phyloP scores from a whole-genome alignment of 306 rosid genomes.

The Astragalus membranaceus region DNA sequence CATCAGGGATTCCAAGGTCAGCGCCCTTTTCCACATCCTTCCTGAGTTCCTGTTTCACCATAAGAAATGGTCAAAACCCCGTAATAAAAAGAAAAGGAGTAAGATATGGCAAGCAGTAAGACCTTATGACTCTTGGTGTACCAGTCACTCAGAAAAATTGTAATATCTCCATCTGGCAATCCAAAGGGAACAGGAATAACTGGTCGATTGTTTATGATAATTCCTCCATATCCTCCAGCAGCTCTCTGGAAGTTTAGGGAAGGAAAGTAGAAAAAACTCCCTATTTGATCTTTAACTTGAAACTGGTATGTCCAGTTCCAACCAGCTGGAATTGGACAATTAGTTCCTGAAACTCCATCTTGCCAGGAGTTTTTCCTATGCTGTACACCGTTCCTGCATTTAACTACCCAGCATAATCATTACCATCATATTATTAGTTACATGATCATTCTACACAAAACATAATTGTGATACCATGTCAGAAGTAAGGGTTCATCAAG shows the following conservation, averaged over 20 bases:
- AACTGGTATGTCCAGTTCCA: slow-evolving; percentile 95
- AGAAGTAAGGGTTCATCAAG: slow-evolving; percentile 90
- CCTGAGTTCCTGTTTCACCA: slow-evolving; percentile 56
- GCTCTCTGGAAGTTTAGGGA: slow-evolving; percentile 84
- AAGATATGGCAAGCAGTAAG: not conserved
- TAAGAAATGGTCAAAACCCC: slow-evolving; percentile 22
- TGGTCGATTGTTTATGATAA: slow-evolving; percentile 66
- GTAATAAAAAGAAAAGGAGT: slow-evolving; percentile 1
- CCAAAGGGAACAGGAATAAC: slow-evolving; percentile 74
- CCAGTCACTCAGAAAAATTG: slow-evolving; percentile 83
- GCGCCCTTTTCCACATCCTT: slow-evolving; percentile 58
- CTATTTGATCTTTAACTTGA: slow-evolving; percentile 97
- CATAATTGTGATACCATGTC: slow-evolving; percentile 55
- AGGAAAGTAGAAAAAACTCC: slow-evolving; percentile 93
- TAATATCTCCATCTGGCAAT: slow-evolving; percentile 86
- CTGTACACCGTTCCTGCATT: slow-evolving; percentile 81
- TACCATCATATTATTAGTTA: slow-evolving; percentile 15
- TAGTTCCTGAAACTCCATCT: slow-evolving; percentile 91
- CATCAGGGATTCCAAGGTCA: slow-evolving; percentile 71
- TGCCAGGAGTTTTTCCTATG: slow-evolving; percentile 92
- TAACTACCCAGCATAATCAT: slow-evolving; percentile 32
- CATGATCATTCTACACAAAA: slow-evolving; percentile 1
- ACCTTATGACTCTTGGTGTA: slow-evolving; percentile 81
- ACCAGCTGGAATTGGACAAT: slow-evolving; percentile 96
- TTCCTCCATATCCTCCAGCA: slow-evolving; percentile 88